Base-by-base conservation (phyloP, 129 eudicot species). In the Tagetes erecta region DNA sequence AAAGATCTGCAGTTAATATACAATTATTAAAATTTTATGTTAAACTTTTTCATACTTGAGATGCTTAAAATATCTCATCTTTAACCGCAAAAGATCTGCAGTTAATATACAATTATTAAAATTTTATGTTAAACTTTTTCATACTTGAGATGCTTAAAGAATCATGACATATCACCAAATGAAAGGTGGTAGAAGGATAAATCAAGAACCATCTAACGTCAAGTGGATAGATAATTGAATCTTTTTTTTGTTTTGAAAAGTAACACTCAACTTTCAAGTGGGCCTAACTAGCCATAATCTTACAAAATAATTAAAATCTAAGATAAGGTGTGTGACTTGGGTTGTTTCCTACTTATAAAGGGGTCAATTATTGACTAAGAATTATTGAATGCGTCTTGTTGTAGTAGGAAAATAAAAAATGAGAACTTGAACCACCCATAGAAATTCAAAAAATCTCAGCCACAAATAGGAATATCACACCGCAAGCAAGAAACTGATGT, bases 1-100 rank as follows among this genome's bases (percentile, higher is more conserved):
- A 93, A 93, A 59, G 98, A 90, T 76, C 98, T 93, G 85, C 35
- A n/a, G n/a, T n/a, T n/a, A n/a, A n/a, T n/a, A n/a, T 36, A 81
- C 70, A 41, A 65, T 38, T 13, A 53, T 52, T 12, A 52, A 64
- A 60, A 14, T 13, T 44, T 39, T 8, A 20, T 73, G 68, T 39
- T 33, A 66, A 12, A 46, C 9, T 64, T 74, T 27, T 34, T 13
- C n/a, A 50, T 50, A 4, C 37, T 27, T 65, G 62, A 66, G 67
- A 70, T 78, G 82, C 72, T 71, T 71, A 52, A 71, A 30, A 72
- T 64, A 78, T 77, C 51, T n/a, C n/a, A n/a, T 20, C 27, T 20
- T 20, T 20, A 20, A 20, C 27, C 27, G 27, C 27, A 20, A 20
- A 20, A 20, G 27, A 20, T 20, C 27, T 20, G 27, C 27, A 20